phyloP scores from a whole-genome alignment of 768 basidiomycete species.

The Mycena rosella region DNA sequence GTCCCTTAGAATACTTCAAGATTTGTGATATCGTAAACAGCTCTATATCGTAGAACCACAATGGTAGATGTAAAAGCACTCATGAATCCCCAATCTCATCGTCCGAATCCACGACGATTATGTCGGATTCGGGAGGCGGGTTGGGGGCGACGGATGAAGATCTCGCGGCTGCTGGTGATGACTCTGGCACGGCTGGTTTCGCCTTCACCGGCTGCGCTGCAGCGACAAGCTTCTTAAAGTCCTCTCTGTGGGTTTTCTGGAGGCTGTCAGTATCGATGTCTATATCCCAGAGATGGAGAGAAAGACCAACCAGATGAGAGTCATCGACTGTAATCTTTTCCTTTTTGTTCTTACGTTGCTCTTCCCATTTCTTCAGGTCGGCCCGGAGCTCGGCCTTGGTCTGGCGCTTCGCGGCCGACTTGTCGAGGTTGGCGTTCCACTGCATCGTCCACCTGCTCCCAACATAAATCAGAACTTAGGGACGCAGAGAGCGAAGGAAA shows the following conservation, averaged over 20 bases:
- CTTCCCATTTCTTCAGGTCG: constrained; percentile 74
- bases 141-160: background rate
- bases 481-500: background rate
- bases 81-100: constrained; percentile 40
- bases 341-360: constrained; percentile 57
- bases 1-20: too few relatives aligned
- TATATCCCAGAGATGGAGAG: background rate
- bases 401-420: constrained; percentile 58
- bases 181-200: background rate
- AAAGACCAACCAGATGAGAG: constrained; percentile 59
- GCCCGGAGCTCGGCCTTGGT: constrained; percentile 58
- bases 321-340: constrained; percentile 54
- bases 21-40: too few relatives aligned
- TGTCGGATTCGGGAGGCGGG: constrained; percentile 36
- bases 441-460: constrained; percentile 79
- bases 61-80: background rate
- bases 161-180: constrained; percentile 1
- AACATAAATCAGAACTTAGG: constrained; percentile 9
- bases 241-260: constrained; percentile 55
- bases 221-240: constrained; percentile 55
- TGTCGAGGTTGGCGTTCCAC: constrained; percentile 80
- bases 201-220: constrained; percentile 43
- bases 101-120: constrained; percentile 53
- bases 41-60: too few relatives aligned
- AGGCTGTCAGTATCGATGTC: constrained; percentile 13